Evolutionary conservation across 2,329 filamentous ascomycete species (phyloP), one percentile per base, ranked within the genome.

Genomic region (Thyridium curvatum): DNA sequence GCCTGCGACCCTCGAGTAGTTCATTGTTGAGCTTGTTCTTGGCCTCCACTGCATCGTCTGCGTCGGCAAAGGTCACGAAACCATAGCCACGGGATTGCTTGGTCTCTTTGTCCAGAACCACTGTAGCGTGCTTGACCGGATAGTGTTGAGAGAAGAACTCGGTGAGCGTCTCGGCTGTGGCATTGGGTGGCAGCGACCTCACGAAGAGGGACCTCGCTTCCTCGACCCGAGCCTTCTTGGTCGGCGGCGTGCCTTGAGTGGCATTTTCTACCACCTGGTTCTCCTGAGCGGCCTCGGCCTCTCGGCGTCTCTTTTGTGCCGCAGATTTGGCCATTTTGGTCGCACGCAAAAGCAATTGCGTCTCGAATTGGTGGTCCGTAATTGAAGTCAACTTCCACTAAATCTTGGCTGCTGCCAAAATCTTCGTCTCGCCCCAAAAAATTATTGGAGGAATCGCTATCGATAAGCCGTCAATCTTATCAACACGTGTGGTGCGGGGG

Each of bases 21-120:
- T 84, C 73, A 45, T 86, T 86, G 60, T 95, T 79, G 55, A 96
- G 77, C 58, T 94, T 84, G 41, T 83, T 77, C 56, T 86, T 77
- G 14, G 93, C 94, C 46, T 82, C 77, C 47, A 82, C 69, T 12
- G 91, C 90, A 68, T 98, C 93, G 48, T 96, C 90, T 21, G 85
- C 77, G 57, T 98, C 93, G 51, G 90, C 87, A 54, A 98, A 93
- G 3, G 93, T 97, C 41, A 98, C 91, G 62, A 98, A 98, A 38
- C 93, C 93, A 61, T 89, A 98, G 14, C 93, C 91, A 56, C 87
- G 84, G 12, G 88, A 96, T 50, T 82, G 70, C 56, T 95, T 95
- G 2, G 90, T 94, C 47, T 81, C 72, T 13, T 85, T 80, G 58
- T 98, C 91, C 41, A 84, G 67, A 30, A 98, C 89, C 4, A 94